Conservation (phyloP, 345 rosid species). For the Eucalyptus regnans region DNA sequence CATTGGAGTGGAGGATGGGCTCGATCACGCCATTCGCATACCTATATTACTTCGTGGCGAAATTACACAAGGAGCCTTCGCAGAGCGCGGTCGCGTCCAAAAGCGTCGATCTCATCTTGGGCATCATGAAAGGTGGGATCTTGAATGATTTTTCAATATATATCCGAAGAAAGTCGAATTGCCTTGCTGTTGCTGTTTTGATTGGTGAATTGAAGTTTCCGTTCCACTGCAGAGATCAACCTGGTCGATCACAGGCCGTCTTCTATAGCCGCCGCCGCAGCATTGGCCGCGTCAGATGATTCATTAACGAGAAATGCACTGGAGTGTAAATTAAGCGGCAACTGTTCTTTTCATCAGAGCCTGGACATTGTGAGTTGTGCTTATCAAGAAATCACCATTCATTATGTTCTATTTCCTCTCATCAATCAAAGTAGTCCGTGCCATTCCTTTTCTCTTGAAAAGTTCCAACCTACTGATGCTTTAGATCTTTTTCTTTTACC, state of each 20-base stretch:
- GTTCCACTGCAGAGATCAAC: constrained; percentile 20
- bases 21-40: constrained; percentile 42
- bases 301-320: constrained; percentile 19
- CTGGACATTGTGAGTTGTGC: constrained; percentile 38
- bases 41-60: constrained; percentile 20
- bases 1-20: constrained; percentile 51
- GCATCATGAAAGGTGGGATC: constrained; percentile 22
- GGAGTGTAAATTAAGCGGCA: constrained; percentile 18
- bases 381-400: background rate
- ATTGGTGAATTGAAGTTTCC: background rate
- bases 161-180: background rate
- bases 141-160: background rate
- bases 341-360: constrained; percentile 5
- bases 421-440: background rate
- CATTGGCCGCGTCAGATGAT: constrained; percentile 21
- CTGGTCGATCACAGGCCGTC: constrained; percentile 37
- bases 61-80: constrained; percentile 8
- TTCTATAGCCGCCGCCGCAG: constrained; percentile 38
- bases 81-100: background rate
- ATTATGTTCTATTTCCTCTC: background rate
- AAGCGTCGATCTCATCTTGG: constrained; percentile 9
- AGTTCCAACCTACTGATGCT: background rate
- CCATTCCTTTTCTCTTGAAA: background rate
- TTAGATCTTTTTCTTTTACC: background rate
- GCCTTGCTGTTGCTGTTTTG: background rate